phyloP scores from a whole-genome alignment of 441 rosid genomes.

The Arabidopsis lyrata region DNA sequence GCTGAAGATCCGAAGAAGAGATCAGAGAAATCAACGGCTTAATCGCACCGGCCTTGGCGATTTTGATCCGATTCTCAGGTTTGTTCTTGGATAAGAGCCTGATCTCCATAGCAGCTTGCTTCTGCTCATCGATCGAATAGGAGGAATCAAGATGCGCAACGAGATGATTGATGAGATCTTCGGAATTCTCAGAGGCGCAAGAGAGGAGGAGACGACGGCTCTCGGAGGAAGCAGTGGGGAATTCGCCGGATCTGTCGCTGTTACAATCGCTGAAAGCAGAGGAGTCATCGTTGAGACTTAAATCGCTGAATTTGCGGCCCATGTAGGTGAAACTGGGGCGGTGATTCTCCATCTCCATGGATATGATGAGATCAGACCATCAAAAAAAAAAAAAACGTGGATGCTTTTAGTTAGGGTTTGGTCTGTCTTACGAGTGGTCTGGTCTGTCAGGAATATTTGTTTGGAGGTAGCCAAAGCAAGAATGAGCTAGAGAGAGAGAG shows the following conservation, averaged over 20 bases:
- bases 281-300: constrained; percentile 55
- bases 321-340: constrained; percentile 48
- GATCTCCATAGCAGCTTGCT: constrained; percentile 97
- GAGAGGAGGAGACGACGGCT: constrained; percentile 67
- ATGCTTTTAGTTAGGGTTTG: constrained; percentile 28
- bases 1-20: constrained; percentile 72
- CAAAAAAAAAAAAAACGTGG: constrained; percentile 35
- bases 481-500: constrained; percentile 12
- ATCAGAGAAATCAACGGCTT: constrained; percentile 71
- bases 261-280: constrained; percentile 93
- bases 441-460: constrained; percentile 41
- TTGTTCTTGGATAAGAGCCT: constrained; percentile 88
- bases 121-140: constrained; percentile 75
- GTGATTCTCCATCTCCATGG: constrained; percentile 52
- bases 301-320: constrained; percentile 55
- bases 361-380: constrained; percentile 36
- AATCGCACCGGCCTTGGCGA: constrained; percentile 83
- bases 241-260: constrained; percentile 95
- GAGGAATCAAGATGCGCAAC: constrained; percentile 75
- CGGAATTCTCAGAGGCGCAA: constrained; percentile 78
- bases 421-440: neutral
- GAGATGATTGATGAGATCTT: constrained; percentile 76
- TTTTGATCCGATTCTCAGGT: constrained; percentile 81
- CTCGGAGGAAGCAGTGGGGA: constrained; percentile 65
- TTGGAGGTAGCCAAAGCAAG: constrained; percentile 9